Evolutionary conservation across 164 flowering plant species (phyloP).

Genomic region (Stephania cephalantha): DNA sequence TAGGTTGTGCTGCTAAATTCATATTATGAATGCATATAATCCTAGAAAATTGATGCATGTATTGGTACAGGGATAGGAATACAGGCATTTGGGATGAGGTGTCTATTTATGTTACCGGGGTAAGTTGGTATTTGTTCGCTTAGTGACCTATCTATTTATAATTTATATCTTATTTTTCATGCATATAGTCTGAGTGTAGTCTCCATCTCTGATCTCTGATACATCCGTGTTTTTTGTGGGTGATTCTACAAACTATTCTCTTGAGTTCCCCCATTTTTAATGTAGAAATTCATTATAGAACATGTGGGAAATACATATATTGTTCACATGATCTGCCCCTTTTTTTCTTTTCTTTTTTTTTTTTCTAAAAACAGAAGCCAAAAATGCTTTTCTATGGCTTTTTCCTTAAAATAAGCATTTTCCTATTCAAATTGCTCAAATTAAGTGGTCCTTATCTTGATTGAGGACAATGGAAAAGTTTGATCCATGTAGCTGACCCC

Average conservation of each 20-base stretch:
- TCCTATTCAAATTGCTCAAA: not conserved
- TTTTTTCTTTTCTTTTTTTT: too few species aligned
- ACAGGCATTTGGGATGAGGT: slow-evolving; percentile 99
- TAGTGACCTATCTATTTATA: not conserved
- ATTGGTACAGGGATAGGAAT: slow-evolving; percentile 82
- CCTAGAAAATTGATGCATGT: not conserved
- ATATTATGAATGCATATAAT: not conserved
- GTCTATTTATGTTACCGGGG: slow-evolving; percentile 79
- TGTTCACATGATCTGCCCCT: not conserved
- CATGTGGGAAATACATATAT: not conserved
- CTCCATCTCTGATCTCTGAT: not conserved
- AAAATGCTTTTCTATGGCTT: not conserved
- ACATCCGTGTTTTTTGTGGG: not conserved
- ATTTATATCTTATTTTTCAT: not conserved
- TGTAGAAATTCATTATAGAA: not conserved
- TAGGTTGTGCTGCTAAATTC: not conserved
- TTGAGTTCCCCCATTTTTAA: too few species aligned
- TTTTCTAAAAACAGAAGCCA: not conserved
- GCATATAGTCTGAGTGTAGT: not conserved
- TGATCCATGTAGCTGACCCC: too few species aligned
- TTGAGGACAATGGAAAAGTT: not conserved
- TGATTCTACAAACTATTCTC: not conserved
- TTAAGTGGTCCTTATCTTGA: not conserved
- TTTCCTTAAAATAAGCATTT: not conserved
- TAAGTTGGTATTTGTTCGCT: slow-evolving; percentile 31